phyloP scores from a whole-genome alignment of 495 filamentous ascomycete species.

The Amorphotheca resinae region DNA sequence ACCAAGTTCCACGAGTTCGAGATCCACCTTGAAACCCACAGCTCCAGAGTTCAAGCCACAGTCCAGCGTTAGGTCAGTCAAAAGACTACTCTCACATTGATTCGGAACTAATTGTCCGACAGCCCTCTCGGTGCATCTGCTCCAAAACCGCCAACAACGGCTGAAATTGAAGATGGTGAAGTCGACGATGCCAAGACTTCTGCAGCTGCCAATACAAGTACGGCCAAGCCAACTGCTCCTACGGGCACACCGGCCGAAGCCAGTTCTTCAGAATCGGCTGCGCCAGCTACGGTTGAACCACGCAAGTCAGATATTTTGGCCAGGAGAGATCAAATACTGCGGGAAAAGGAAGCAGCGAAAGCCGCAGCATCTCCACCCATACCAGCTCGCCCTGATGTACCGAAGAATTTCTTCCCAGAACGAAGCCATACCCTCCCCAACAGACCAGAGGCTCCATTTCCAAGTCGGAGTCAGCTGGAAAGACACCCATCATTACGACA shows the following conservation, averaged over 20 bases:
- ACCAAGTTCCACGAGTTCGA: slow-evolving; percentile 1
- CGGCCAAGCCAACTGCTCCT: slow-evolving; percentile 7
- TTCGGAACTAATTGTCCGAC: slow-evolving; percentile 7
- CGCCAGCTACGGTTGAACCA: slow-evolving; percentile 18
- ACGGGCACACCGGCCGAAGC: slow-evolving; percentile 3
- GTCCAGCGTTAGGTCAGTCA: slow-evolving; percentile 13
- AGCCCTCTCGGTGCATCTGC: slow-evolving; percentile 22
- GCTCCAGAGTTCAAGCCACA: slow-evolving; percentile 35
- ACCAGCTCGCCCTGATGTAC: slow-evolving; percentile 18
- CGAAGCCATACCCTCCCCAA: slow-evolving; percentile 11
- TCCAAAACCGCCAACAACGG: slow-evolving; percentile 21
- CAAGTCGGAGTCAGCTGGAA: slow-evolving; percentile 17
- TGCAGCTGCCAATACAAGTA: slow-evolving; percentile 25
- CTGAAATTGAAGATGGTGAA: slow-evolving; percentile 69
- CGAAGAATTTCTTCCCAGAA: slow-evolving; percentile 11
- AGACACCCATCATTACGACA: slow-evolving; percentile 15
- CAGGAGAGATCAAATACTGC: slow-evolving; percentile 21
- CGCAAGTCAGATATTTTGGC: slow-evolving; percentile 26
- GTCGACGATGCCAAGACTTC: slow-evolving; percentile 50
- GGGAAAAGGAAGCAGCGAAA: slow-evolving; percentile 23
- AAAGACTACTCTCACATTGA: slow-evolving; percentile 16
- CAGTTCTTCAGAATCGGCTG: slow-evolving; percentile 18
- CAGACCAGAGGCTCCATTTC: slow-evolving; percentile 20
- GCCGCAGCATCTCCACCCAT: slow-evolving; percentile 15
- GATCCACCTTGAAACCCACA: slow-evolving; percentile 21